A percentile compares a stretch with the other conserved stretches of the same genome.
Evolutionary conservation across 2,329 filamentous ascomycete genomes (phyloP).

Genomic region (Phialophora chinensis): DNA sequence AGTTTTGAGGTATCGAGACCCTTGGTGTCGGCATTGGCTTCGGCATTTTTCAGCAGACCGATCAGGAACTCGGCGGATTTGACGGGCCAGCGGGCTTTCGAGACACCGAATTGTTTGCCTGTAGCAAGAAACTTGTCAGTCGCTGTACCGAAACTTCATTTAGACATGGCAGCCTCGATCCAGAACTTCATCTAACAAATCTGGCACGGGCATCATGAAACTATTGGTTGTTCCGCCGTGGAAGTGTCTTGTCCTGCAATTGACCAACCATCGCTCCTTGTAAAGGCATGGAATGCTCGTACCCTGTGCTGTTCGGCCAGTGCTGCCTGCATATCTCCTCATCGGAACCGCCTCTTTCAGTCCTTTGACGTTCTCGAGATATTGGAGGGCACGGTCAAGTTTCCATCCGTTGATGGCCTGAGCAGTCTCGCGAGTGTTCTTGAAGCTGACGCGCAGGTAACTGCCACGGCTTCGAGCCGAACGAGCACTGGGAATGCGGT

Average conservation of each 20-base stretch:
- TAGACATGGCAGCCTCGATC: neutral
- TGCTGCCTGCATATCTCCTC: slow-evolving; percentile 95
- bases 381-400: slow-evolving; percentile 89
- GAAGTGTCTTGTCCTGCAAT: neutral
- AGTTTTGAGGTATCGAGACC: slow-evolving; percentile 97
- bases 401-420: slow-evolving; percentile 99
- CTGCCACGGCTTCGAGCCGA: slow-evolving; percentile 97
- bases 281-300: slow-evolving; percentile 52
- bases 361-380: slow-evolving; percentile 97
- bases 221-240: neutral
- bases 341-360: slow-evolving; percentile 98
- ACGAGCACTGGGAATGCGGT: slow-evolving; percentile 81
- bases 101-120: slow-evolving; percentile 99
- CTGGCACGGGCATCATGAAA: neutral
- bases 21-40: slow-evolving; percentile 96
- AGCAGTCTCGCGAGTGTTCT: slow-evolving; percentile 99
- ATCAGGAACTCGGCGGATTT: slow-evolving; percentile 99
- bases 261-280: neutral
- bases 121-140: slow-evolving; percentile 36
- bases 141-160: neutral
- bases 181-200: neutral
- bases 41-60: slow-evolving; percentile 95
- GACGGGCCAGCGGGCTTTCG: slow-evolving; percentile 97
- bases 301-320: slow-evolving; percentile 97
- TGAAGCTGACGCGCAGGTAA: slow-evolving; percentile 99